Base-by-base conservation (phyloP, 2,329 filamentous ascomycete species). In the Neoscytalidium dimidiatum region DNA sequence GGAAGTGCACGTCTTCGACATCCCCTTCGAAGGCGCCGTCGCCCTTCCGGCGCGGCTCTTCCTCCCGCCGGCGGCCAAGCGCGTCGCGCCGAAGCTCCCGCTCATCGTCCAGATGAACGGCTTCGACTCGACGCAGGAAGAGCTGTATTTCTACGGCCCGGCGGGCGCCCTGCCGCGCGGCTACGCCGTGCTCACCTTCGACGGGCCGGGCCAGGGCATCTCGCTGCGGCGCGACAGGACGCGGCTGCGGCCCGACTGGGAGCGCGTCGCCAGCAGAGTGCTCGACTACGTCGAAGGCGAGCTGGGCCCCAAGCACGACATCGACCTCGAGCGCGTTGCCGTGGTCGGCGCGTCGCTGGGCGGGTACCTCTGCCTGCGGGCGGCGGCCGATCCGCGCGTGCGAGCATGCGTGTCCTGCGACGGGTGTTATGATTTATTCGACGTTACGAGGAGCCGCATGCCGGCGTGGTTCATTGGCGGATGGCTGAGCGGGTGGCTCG, bases 51-150 rank as follows among this genome's bases (percentile, higher is more conserved):
- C 29, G 31, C 21, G 29, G 21, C 38, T 64, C 17, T 64, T 38
- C 28, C 33, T 56, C 13, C 48, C 48, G 4, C 28, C 62, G n/a
- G 11, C 31, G 4, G 4, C 35, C 1, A 33, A 31, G 26, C 28
- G 19, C 6, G 13, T 38, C 5, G 13, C 58, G 1, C 8, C 17
- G 7, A 56, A 46, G 44, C n/a, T 19, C 6, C 49, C 48, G 2
- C 4, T 64, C n/a, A 11, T 56, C 2, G n/a, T 56, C 49, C 29
- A 31, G 21, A 53, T 38, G 35, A 48, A 53, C 23, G 38, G 52
- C 31, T 46, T 19, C 56, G 64, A 66, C 29, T 35, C 38, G 23
- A 58, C 26, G 4, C 41, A 64, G 43, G 58, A 68, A 69, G 66
- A 57, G 49, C 49, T 64, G 14, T 64, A 56, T 13, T 56, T 26